Percentiles rank a stretch among this genome's conserved stretches.
Conservation (phyloP, 1,139 yeast species). For the Nakaseomyces nivariensis region DNA sequence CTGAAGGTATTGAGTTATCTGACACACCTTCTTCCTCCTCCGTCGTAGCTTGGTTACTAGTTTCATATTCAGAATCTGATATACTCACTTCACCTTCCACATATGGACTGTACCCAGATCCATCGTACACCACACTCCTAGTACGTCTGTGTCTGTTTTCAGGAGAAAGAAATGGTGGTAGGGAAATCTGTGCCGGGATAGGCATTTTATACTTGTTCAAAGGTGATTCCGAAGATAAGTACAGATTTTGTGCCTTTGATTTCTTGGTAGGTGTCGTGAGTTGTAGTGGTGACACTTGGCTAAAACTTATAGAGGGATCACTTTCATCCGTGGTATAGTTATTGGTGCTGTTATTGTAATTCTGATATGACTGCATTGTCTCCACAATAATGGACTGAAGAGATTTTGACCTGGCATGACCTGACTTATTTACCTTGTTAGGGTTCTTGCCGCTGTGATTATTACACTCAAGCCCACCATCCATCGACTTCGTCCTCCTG, state of each 20-base stretch:
- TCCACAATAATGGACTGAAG: constrained; percentile 24
- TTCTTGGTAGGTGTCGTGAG: constrained; percentile 7
- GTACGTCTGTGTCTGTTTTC: constrained; percentile 22
- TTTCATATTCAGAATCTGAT: not conserved
- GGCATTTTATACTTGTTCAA: constrained; percentile 28
- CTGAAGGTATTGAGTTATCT: constrained; percentile 23
- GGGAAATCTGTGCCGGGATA: constrained; percentile 29
- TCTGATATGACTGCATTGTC: constrained; percentile 14
- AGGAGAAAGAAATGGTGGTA: constrained; percentile 33
- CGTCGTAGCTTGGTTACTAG: constrained; percentile 2
- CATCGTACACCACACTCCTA: constrained; percentile 23
- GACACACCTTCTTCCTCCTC: not conserved
- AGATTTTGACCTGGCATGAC: constrained; percentile 15
- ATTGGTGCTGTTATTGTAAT: not conserved
- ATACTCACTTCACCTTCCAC: constrained; percentile 6
- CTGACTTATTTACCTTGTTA: not conserved
- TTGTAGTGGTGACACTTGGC: constrained; percentile 10
- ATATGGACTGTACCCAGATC: constrained; percentile 22
- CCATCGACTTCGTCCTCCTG: not conserved
- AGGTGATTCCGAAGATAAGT: constrained; percentile 30
- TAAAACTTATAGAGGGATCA: constrained; percentile 1
- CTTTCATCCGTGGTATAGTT: not conserved
- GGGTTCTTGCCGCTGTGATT: not conserved
- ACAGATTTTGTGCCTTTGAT: constrained; percentile 14
- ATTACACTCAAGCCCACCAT: not conserved